Evolutionary conservation across 345 rosid species (phyloP).

Genomic region (Salix viminalis): DNA sequence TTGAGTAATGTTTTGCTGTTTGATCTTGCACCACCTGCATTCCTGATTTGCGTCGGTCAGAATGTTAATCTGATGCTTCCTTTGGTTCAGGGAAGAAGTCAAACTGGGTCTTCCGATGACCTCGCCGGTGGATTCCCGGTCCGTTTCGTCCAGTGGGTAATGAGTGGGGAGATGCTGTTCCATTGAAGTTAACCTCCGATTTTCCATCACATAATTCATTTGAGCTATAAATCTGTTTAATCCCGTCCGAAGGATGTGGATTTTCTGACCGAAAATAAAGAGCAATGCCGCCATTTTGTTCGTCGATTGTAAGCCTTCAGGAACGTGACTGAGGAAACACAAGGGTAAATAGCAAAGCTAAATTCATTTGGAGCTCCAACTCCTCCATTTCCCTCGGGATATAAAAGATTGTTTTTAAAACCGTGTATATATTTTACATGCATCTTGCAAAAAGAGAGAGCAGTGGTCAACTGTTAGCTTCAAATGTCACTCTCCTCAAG

Average conservation of each 20-base stretch:
- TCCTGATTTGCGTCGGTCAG: background rate
- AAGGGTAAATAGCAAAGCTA: slow-evolving; percentile 12
- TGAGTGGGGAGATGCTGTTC: slow-evolving; percentile 45
- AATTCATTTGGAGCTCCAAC: slow-evolving; percentile 15
- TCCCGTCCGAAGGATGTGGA: slow-evolving; percentile 60
- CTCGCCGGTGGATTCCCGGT: slow-evolving; percentile 34
- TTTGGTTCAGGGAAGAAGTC: slow-evolving; percentile 41
- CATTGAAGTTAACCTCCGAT: slow-evolving; percentile 5
- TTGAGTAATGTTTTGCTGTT: background rate
- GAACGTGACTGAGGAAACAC: slow-evolving; percentile 3
- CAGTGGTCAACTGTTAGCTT: background rate
- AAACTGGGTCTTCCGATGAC: slow-evolving; percentile 9
- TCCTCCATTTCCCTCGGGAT: background rate
- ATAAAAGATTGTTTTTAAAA: background rate
- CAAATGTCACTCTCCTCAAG: background rate
- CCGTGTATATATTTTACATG: slow-evolving; percentile 27
- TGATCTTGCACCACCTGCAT: background rate
- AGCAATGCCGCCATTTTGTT: slow-evolving; percentile 3
- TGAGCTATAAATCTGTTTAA: slow-evolving; percentile 9
- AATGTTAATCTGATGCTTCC: background rate
- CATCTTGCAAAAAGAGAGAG: background rate
- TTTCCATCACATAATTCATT: slow-evolving; percentile 12
- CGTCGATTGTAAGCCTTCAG: slow-evolving; percentile 3
- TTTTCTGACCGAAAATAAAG: slow-evolving; percentile 17
- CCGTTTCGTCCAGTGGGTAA: slow-evolving; percentile 65